Base-by-base conservation (phyloP, 2,329 filamentous ascomycete species). In the Aurifilum marmelostoma region DNA sequence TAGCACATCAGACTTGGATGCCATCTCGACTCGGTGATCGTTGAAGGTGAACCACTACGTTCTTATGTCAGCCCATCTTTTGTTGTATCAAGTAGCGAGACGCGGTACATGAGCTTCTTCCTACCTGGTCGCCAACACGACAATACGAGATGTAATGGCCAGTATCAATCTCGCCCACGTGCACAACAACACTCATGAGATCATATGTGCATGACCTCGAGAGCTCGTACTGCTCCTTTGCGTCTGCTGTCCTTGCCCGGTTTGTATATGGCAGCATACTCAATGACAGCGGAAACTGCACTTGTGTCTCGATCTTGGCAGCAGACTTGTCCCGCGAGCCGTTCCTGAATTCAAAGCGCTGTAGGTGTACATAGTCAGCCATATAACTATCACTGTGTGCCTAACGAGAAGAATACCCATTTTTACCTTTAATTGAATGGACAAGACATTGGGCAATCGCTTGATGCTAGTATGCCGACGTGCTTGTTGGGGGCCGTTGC, bases 61-160 rank as follows among this genome's bases (percentile, higher is more conserved):
- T 14, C 54, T 39, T 32, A 7, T 9, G 72, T 74, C 54, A 72
- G 65, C 54, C 21, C 43, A n/a, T 24, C 21, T 18, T 12, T 21
- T 37, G 11, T 41, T 50, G 18, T 14, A 24, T n/a, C 12, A 37
- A 18, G 21, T 3, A 6, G 18, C 14, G 5, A 24, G 6, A 24
- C 11, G 11, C 5, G 63, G 39, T 52, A 54, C 76, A 29, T 12
- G 34, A 16, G 37, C n/a, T 9, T 7, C 18, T 60, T 27, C 83
- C 71, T 78, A 88, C 87, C 83, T 92, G 88, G 67, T 92, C 91
- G 5, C 90, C 92, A 69, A 95, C 91, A 61, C 93, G 85, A 70
- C 92, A 94, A 78, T 97, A 97, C n/a, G 91, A 92, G 68, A 94
- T 89, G 76, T 97, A 97, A 77, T 97, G 94, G 21, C 94, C 95